Evolutionary conservation across 2,329 filamentous ascomycete genomes (phyloP).

Genomic region (Cladosporium sp.): DNA sequence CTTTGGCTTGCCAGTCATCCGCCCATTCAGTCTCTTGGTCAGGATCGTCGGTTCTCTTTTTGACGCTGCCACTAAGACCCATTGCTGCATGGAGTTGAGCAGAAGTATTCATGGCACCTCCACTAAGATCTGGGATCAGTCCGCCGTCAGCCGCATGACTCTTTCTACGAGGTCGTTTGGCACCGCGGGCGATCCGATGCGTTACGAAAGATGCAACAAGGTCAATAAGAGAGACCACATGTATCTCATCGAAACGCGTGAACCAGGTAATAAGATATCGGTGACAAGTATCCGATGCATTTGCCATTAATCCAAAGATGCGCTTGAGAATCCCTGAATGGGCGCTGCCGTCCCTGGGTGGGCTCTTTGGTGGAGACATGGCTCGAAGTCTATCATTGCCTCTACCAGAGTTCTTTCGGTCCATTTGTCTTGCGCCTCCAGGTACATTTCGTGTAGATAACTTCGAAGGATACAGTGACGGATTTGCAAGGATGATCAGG

Average conservation of each 20-base stretch:
- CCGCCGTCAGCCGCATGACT: conserved; percentile 60
- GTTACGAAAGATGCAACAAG: conserved; percentile 74
- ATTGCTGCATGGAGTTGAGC: conserved; percentile 77
- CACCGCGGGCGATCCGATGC: conserved; percentile 69
- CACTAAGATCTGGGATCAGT: conserved; percentile 69
- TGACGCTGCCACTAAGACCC: conserved; percentile 47
- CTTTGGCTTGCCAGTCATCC: conserved; percentile 87
- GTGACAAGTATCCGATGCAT: conserved; percentile 71
- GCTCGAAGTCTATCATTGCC: conserved; percentile 1
- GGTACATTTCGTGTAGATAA: not conserved
- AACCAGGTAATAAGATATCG: conserved; percentile 76
- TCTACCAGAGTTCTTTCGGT: not conserved
- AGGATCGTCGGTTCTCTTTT: conserved; percentile 50
- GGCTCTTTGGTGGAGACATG: not conserved
- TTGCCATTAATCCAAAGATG: conserved; percentile 73
- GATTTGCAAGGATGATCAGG: conserved; percentile 74
- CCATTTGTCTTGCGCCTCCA: not conserved
- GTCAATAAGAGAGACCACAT: conserved; percentile 72
- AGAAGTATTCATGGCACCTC: conserved; percentile 57
- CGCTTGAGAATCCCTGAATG: conserved; percentile 84
- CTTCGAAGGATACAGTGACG: conserved; percentile 58
- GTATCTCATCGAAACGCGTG: conserved; percentile 61
- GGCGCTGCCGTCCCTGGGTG: conserved; percentile 9
- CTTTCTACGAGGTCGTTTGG: conserved; percentile 60
- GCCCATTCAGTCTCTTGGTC: conserved; percentile 58